Percentiles rank a stretch among this genome's conserved stretches.
Conservation (phyloP, 2,329 filamentous ascomycete genomes). For the Orbilia javanica region DNA sequence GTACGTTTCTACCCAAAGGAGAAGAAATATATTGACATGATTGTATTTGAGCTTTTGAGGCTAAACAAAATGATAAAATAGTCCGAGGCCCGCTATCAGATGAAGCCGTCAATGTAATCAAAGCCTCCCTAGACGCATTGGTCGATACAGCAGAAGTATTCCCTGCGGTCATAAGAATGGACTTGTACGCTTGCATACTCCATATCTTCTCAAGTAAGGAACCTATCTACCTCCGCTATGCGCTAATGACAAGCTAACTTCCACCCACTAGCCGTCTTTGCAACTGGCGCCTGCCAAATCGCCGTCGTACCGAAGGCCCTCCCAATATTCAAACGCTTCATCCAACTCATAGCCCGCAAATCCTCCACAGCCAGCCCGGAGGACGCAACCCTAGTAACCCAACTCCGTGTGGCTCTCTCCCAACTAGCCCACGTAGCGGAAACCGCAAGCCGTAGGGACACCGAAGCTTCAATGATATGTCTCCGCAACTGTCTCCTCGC, state of each 20-base stretch:
- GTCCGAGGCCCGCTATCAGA: slow-evolving; percentile 85
- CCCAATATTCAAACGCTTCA: slow-evolving; percentile 90
- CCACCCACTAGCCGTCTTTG: slow-evolving; percentile 74
- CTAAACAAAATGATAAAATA: slow-evolving; percentile 60
- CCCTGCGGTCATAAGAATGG: slow-evolving; percentile 94
- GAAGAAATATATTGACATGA: neutral
- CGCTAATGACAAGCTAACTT: slow-evolving; percentile 15
- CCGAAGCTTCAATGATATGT: slow-evolving; percentile 81
- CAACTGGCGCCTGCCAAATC: slow-evolving; percentile 86
- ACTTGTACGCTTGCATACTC: slow-evolving; percentile 94
- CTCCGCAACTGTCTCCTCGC: slow-evolving; percentile 94
- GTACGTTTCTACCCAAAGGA: slow-evolving; percentile 26
- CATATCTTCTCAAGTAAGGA: slow-evolving; percentile 84
- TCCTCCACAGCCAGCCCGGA: neutral
- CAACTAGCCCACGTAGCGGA: slow-evolving; percentile 61
- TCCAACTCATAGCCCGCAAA: slow-evolving; percentile 76
- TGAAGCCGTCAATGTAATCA: slow-evolving; percentile 84
- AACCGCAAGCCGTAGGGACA: slow-evolving; percentile 69
- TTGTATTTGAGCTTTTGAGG: neutral
- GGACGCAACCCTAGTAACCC: slow-evolving; percentile 57
- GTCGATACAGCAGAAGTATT: slow-evolving; percentile 97
- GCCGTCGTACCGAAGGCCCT: slow-evolving; percentile 89
- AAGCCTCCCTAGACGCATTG: slow-evolving; percentile 83
- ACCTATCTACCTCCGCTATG: neutral
- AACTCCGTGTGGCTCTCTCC: slow-evolving; percentile 61